phyloP scores from a whole-genome alignment of 2,329 filamentous ascomycete genomes.

The Exophiala aquamarina region DNA sequence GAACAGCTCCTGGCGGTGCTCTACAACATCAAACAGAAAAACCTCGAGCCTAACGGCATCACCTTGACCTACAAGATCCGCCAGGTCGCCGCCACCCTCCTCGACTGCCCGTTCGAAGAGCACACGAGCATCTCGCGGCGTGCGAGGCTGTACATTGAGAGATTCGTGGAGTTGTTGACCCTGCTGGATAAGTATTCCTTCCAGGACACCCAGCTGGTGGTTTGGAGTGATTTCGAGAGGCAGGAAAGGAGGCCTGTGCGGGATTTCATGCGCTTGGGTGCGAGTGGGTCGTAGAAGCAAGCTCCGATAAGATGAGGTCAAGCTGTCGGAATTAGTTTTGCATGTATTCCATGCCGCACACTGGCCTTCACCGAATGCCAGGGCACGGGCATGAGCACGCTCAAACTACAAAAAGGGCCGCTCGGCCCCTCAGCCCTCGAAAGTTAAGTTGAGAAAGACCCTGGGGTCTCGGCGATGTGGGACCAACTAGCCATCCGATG shows the following conservation, averaged over 20 bases:
- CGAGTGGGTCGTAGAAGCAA: no score
- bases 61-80: constrained; percentile 39
- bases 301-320: no score
- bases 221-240: constrained; percentile 1
- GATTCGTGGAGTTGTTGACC: constrained; percentile 1
- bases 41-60: constrained; percentile 38
- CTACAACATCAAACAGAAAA: constrained; percentile 33
- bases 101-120: constrained; percentile 34
- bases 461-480: no score
- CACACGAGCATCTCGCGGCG: not conserved
- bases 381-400: no score
- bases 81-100: constrained; percentile 36
- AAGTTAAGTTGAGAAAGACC: no score
- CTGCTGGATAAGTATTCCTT: constrained; percentile 5
- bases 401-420: no score
- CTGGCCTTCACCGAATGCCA: no score
- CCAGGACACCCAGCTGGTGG: constrained; percentile 3
- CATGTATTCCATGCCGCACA: no score
- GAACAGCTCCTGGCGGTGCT: constrained; percentile 39
- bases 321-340: no score
- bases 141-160: constrained; percentile 1
- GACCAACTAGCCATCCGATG: no score
- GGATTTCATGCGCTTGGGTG: not conserved
- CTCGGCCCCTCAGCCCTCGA: no score
- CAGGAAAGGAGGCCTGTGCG: not conserved